Conservation (phyloP, 2,329 filamentous ascomycete species). For the Neonectria sp. region DNA sequence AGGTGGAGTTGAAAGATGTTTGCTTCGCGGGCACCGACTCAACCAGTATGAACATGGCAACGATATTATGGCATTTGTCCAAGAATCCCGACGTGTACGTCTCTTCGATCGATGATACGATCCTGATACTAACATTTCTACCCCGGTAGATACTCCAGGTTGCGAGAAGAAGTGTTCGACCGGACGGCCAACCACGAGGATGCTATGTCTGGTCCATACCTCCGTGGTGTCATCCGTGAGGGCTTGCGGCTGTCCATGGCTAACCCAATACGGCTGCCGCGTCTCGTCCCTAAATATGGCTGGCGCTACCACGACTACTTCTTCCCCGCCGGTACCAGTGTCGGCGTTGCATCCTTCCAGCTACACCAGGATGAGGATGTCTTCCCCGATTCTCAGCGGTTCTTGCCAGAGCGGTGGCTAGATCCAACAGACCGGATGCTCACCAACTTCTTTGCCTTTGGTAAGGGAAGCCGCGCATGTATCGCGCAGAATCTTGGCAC, state of each 20-base stretch:
- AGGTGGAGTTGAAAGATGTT: constrained; percentile 67
- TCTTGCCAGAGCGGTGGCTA: constrained; percentile 65
- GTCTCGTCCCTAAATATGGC: constrained; percentile 56
- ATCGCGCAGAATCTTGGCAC: constrained; percentile 65
- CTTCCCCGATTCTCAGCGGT: constrained; percentile 59
- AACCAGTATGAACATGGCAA: constrained; percentile 66
- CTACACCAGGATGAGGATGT: constrained; percentile 61
- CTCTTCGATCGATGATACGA: constrained; percentile 7
- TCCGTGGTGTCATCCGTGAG: constrained; percentile 65
- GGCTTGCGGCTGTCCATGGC: constrained; percentile 65
- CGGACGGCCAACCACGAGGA: constrained; percentile 28
- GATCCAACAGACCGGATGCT: constrained; percentile 33
- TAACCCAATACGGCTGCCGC: constrained; percentile 65
- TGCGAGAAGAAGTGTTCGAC: constrained; percentile 6
- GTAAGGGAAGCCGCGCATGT: constrained; percentile 62
- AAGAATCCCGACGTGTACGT: constrained; percentile 58
- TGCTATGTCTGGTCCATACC: constrained; percentile 55
- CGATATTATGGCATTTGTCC: constrained; percentile 61
- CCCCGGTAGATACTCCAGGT: constrained; percentile 8
- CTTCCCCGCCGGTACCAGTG: constrained; percentile 60
- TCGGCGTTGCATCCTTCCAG: constrained; percentile 60
- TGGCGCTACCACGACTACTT: constrained; percentile 51
- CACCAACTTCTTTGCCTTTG: constrained; percentile 64
- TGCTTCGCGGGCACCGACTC: constrained; percentile 70
- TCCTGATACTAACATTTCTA: background rate